phyloP scores from a whole-genome alignment of 2,329 filamentous ascomycete species.

The Penicillium hesseltinei region DNA sequence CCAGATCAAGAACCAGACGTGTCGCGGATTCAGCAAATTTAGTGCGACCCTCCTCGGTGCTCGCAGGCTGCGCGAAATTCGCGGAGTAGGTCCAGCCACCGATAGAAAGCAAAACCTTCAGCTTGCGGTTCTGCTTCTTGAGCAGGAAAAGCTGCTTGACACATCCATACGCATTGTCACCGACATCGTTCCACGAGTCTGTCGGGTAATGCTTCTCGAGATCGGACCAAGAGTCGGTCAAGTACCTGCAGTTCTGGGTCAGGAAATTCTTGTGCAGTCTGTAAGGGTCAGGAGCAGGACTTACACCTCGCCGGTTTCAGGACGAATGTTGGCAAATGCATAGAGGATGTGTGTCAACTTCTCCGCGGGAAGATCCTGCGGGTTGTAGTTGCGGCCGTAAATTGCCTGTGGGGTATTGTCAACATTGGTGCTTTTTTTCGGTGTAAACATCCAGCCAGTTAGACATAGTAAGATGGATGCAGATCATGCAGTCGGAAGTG shows the following conservation, averaged over 20 bases:
- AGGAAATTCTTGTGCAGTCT: not conserved
- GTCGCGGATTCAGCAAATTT: slow-evolving; percentile 71
- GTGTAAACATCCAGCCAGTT: not conserved
- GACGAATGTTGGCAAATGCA: slow-evolving; percentile 80
- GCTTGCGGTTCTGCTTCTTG: slow-evolving; percentile 70
- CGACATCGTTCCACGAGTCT: slow-evolving; percentile 67
- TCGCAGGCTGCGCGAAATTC: slow-evolving; percentile 72
- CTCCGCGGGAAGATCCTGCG: slow-evolving; percentile 75
- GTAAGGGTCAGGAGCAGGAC: not conserved
- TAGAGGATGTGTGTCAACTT: slow-evolving; percentile 92
- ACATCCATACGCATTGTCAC: slow-evolving; percentile 72
- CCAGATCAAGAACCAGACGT: slow-evolving; percentile 72
- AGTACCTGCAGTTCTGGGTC: slow-evolving; percentile 32
- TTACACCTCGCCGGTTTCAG: slow-evolving; percentile 74
- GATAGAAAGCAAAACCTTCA: slow-evolving; percentile 79
- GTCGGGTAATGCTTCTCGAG: slow-evolving; percentile 65
- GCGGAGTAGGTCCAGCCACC: slow-evolving; percentile 76
- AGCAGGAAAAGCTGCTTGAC: slow-evolving; percentile 73
- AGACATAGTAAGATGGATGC: not conserved
- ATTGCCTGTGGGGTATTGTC: slow-evolving; percentile 59
- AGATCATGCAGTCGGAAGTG: not conserved
- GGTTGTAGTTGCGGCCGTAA: slow-evolving; percentile 78
- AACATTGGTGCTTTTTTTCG: not conserved
- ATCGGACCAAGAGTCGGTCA: slow-evolving; percentile 69
- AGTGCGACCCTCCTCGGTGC: slow-evolving; percentile 59